These are phyloP conservation scores for Trichopus zeylanicus DNA, from an alignment of 116 monocot species.

Conservation along the genomic window DNA sequence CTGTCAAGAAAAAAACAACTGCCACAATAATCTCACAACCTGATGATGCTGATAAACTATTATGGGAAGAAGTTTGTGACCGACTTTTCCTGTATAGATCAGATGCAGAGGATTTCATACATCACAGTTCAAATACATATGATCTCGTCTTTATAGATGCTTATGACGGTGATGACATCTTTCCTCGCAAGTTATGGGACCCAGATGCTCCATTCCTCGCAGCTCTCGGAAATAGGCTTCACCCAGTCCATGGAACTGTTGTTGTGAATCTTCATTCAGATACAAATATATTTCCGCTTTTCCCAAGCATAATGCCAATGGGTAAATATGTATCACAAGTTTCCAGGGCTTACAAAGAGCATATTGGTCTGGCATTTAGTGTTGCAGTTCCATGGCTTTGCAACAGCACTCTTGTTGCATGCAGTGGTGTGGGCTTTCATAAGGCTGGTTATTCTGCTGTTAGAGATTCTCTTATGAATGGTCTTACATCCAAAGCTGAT, in stretches of 20 bases:
- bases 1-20: constrained; percentile 13
- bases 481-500: constrained; percentile 38
- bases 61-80: constrained; percentile 49
- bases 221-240: constrained; percentile 38
- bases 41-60: constrained; percentile 23
- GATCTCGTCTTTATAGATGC: constrained; percentile 87
- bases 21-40: constrained; percentile 6
- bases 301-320: constrained; percentile 43
- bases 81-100: constrained; percentile 49
- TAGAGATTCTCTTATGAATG: constrained; percentile 25
- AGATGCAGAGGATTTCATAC: constrained; percentile 69
- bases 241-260: constrained; percentile 75
- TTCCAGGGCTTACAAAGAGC: constrained; percentile 63
- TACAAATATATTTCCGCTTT: constrained; percentile 24
- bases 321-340: constrained; percentile 66
- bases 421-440: constrained; percentile 18
- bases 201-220: constrained; percentile 45
- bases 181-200: constrained; percentile 84
- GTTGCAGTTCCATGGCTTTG: constrained; percentile 89
- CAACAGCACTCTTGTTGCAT: constrained; percentile 75
- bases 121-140: constrained; percentile 22
- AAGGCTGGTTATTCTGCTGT: neutral
- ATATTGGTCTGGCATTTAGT: constrained; percentile 66
- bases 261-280: constrained; percentile 89
- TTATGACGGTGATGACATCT: constrained; percentile 90